Percentiles rank a stretch among this genome's conserved stretches.
Conservation (phyloP, 768 basidiomycete genomes). For the Tulasnella sp. region DNA sequence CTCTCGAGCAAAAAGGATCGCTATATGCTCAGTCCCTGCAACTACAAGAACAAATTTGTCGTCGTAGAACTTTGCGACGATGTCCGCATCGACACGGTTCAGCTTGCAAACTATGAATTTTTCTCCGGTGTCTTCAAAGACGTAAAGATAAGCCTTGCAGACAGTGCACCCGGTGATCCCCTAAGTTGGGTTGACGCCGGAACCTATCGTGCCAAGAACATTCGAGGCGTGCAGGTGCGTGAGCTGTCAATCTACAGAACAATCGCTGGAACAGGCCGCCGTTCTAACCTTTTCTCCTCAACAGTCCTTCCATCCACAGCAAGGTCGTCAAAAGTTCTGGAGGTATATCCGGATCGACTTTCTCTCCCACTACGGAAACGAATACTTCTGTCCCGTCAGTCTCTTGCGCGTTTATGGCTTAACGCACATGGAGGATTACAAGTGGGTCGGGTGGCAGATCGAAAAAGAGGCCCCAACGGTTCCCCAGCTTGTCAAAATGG, state of each 20-base stretch:
- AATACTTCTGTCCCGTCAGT: conserved; percentile 93
- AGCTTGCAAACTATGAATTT: conserved; percentile 95
- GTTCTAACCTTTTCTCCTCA: background rate
- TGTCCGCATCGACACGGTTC: conserved; percentile 90
- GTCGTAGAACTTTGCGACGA: conserved; percentile 97
- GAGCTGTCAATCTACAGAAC: background rate
- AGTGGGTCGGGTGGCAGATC: conserved; percentile 75
- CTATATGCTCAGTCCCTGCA: conserved; percentile 95
- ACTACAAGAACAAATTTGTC: conserved; percentile 52
- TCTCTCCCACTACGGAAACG: conserved; percentile 81
- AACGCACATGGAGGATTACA: conserved; percentile 93
- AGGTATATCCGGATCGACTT: conserved; percentile 93
- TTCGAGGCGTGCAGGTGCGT: conserved; percentile 80
- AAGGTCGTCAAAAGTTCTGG: conserved; percentile 71
- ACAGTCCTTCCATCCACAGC: conserved; percentile 68
- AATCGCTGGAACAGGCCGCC: background rate
- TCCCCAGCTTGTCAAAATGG: background rate
- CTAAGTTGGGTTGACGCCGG: conserved; percentile 68
- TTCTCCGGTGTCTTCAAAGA: conserved; percentile 95
- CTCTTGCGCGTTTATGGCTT: conserved; percentile 89
- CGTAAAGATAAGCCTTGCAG: conserved; percentile 65
- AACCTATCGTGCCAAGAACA: conserved; percentile 69
- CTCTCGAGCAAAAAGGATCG: conserved; percentile 81
- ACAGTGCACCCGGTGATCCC: conserved; percentile 43
- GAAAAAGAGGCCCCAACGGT: conserved; percentile 34